Evolutionary conservation across 2,329 filamentous ascomycete genomes (phyloP), one percentile per base, ranked within the genome.

Genomic region (Epichloe bromicola): DNA sequence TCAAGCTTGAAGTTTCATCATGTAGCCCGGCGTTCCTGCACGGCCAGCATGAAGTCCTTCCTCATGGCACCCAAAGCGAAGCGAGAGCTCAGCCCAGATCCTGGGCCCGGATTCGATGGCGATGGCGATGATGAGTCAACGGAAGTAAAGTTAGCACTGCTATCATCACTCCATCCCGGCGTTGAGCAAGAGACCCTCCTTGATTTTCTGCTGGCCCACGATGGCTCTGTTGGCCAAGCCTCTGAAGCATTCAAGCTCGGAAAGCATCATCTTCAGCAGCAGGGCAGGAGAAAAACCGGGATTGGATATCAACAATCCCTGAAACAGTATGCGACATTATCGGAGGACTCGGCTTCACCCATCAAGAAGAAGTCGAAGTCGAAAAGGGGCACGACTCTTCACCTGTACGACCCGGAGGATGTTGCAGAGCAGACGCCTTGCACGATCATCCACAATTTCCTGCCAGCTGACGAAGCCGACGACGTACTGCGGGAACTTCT

Each of bases 391-490:
- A 80, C 81, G 58, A 96, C 91, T 0, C 68, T 97, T 2, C 86
- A 91, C 62, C 73, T 97, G 0, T 97, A 86, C 65, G 81, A 86
- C 41, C 86, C 90, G 0, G 73, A 80, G 39, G 89, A 95, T 59
- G 80, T 97, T 44, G 85, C 87, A 46, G 75, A 79, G 23, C 79
- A 95, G 61, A 95, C 91, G 0, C 89, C 93, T 1, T 96, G 90
- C 67, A 90, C 87, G 11, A 86, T 97, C 57, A 82, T 96, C 51
- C 89, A 95, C 67, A 93, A 95, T 61, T 96, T 97, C 59, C 73
- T 98, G 0, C 82, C 88, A 0, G 33, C 74, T 0, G 72, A 82
- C 2, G 74, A 86, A 53, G 91, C 93, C 39, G 84, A 88, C 56
- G 73, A 75, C 1, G 73, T 98, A 12, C 72, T 97, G 1, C 65